These are phyloP conservation scores for Trypanosoma vivax DNA, from an alignment of 208 protist species.

Conservation along the genomic window DNA sequence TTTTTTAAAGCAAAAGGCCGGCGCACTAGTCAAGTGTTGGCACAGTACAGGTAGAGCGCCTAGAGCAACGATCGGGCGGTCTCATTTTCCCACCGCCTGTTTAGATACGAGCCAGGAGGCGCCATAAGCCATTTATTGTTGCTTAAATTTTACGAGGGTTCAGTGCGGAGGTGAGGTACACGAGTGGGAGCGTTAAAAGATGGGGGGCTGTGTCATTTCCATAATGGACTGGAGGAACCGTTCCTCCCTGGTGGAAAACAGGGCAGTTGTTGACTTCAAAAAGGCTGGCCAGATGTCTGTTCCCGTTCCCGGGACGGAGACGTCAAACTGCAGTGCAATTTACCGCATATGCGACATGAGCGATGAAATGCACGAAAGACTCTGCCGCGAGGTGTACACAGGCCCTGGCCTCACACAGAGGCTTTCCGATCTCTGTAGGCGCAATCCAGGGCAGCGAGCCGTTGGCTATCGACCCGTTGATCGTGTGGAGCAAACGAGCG, in stretches of 20 bases:
- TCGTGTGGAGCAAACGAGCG: slow-evolving; percentile 16
- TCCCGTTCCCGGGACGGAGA: slow-evolving; percentile 23
- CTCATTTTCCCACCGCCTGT: too few species aligned
- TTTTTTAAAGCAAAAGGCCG: too few species aligned
- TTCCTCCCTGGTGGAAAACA: slow-evolving; percentile 21
- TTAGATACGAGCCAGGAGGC: too few species aligned
- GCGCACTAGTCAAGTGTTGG: too few species aligned
- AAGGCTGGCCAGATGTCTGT: slow-evolving; percentile 25
- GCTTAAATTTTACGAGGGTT: too few species aligned
- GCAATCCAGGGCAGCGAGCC: slow-evolving; percentile 4
- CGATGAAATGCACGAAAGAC: slow-evolving; percentile 21
- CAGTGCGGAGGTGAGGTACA: background rate
- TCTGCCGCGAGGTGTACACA: slow-evolving; percentile 14
- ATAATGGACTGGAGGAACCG: slow-evolving; percentile 28
- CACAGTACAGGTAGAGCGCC: too few species aligned
- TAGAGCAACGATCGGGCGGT: too few species aligned
- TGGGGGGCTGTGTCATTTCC: slow-evolving; percentile 36
- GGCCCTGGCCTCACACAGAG: slow-evolving; percentile 22
- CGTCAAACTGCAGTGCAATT: slow-evolving; percentile 20
- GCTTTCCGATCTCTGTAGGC: slow-evolving; percentile 16
- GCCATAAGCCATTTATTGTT: too few species aligned
- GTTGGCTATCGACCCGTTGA: slow-evolving; percentile 35
- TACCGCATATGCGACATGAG: slow-evolving; percentile 33
- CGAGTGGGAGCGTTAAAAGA: slow-evolving; percentile 4
- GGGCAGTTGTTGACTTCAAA: slow-evolving; percentile 24